These are phyloP conservation scores for Elsinoe ampelina DNA, from an alignment of 2,329 filamentous ascomycete genomes.

Conservation along the genomic window DNA sequence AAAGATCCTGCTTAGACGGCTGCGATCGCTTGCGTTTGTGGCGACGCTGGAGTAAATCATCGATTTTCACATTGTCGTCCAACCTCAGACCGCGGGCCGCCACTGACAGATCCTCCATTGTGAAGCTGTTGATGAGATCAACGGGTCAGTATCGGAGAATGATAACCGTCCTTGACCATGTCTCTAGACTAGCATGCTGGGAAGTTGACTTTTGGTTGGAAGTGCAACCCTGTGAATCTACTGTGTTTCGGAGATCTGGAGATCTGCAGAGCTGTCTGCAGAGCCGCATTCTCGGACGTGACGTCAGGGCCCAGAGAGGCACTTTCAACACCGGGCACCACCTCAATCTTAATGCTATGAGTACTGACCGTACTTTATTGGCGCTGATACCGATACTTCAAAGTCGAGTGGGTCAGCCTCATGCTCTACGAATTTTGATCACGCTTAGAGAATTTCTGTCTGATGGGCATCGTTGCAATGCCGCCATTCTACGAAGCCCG, in stretches of 20 bases:
- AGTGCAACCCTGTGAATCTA: too few species aligned
- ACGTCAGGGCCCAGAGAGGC: not conserved
- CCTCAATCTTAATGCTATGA: not conserved
- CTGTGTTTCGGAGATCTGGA: too few species aligned
- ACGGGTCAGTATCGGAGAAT: too few species aligned
- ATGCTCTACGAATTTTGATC: too few species aligned
- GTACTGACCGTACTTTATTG: not conserved
- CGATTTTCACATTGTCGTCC: not conserved
- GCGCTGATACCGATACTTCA: too few species aligned
- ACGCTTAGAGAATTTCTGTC: too few species aligned
- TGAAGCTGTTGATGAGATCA: not conserved
- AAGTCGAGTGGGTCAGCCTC: too few species aligned
- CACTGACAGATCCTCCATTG: not conserved
- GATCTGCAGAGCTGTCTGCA: not conserved
- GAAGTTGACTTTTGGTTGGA: too few species aligned
- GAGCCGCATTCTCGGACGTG: constrained; percentile 4
- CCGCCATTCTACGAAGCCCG: too few species aligned
- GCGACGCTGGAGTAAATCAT: not conserved
- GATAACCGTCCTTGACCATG: too few species aligned
- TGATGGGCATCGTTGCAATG: too few species aligned
- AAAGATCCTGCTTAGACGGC: constrained; percentile 42
- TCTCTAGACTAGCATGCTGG: too few species aligned
- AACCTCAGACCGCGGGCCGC: not conserved
- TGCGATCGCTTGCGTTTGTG: not conserved
- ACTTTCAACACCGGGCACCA: not conserved